Conservation (phyloP, 1,284 basidiomycete genomes). For the Erythrobasidium hasegawianum region DNA sequence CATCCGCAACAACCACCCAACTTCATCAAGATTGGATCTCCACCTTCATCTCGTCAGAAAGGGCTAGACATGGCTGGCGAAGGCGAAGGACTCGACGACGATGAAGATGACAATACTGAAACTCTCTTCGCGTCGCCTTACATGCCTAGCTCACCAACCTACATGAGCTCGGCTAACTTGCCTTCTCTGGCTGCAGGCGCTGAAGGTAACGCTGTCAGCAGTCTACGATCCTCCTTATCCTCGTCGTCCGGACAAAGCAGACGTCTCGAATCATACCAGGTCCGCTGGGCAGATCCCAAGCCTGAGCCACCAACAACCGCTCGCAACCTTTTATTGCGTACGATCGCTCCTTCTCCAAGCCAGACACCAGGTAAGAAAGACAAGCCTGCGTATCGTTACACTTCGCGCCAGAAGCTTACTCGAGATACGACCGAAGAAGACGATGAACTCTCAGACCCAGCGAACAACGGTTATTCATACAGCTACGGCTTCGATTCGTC, state of each 20-base stretch:
- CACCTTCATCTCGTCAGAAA: background rate
- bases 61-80: background rate
- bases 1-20: background rate
- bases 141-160: conserved; percentile 31
- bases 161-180: conserved; percentile 13
- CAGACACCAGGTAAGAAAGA: background rate
- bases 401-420: background rate
- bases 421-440: background rate
- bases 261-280: background rate
- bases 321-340: background rate
- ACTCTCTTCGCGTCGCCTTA: conserved; percentile 32
- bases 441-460: conserved; percentile 28
- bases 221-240: background rate
- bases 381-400: background rate
- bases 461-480: conserved; percentile 31
- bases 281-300: conserved; percentile 12
- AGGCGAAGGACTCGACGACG: conserved; percentile 1
- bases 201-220: background rate
- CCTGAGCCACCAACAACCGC: background rate
- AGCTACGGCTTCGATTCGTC: conserved; percentile 17
- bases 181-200: background rate
- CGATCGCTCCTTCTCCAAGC: background rate
- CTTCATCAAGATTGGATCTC: background rate
- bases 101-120: background rate
- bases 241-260: background rate